phyloP scores from a whole-genome alignment of 148 eudicot species.

The Hydrangea macrophylla region DNA sequence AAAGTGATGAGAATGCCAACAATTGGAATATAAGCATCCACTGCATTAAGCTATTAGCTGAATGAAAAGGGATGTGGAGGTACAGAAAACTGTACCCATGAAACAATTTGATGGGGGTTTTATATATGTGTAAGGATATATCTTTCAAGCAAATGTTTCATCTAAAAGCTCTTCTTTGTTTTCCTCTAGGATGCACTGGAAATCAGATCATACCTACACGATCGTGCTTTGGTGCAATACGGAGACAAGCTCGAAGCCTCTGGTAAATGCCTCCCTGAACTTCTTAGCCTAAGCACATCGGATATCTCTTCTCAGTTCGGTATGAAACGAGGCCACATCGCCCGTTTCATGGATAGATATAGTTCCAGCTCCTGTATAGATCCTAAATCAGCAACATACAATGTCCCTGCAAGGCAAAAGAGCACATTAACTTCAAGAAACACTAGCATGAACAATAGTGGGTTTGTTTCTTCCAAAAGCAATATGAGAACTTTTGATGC shows the following conservation, averaged over 20 bases:
- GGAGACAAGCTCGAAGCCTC: slow-evolving; percentile 40
- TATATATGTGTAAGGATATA: too few species aligned
- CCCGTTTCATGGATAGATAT: slow-evolving; percentile 39
- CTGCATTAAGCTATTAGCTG: too few species aligned
- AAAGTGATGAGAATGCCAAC: too few species aligned
- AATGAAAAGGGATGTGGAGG: too few species aligned
- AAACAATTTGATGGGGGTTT: too few species aligned
- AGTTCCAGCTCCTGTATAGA: slow-evolving; percentile 23
- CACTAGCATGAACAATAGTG: slow-evolving; percentile 19
- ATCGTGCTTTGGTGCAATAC: slow-evolving; percentile 41
- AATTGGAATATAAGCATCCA: too few species aligned
- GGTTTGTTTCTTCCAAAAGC: slow-evolving; percentile 9
- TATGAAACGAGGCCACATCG: slow-evolving; percentile 48
- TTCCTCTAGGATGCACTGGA: slow-evolving; percentile 39
- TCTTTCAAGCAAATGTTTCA: too few species aligned
- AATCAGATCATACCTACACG: slow-evolving; percentile 51
- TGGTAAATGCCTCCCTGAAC: slow-evolving; percentile 37
- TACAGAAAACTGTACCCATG: too few species aligned
- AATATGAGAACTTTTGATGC: slow-evolving; percentile 15
- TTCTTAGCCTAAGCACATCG: slow-evolving; percentile 24
- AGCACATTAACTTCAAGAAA: slow-evolving; percentile 23
- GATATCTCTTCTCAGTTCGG: slow-evolving; percentile 35
- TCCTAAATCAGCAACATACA: slow-evolving; percentile 18
- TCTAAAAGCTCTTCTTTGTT: too few species aligned
- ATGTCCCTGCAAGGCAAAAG: slow-evolving; percentile 17